Evolutionary conservation across 2,329 filamentous ascomycete genomes (phyloP).

Genomic region (Monilinia aucupariae): DNA sequence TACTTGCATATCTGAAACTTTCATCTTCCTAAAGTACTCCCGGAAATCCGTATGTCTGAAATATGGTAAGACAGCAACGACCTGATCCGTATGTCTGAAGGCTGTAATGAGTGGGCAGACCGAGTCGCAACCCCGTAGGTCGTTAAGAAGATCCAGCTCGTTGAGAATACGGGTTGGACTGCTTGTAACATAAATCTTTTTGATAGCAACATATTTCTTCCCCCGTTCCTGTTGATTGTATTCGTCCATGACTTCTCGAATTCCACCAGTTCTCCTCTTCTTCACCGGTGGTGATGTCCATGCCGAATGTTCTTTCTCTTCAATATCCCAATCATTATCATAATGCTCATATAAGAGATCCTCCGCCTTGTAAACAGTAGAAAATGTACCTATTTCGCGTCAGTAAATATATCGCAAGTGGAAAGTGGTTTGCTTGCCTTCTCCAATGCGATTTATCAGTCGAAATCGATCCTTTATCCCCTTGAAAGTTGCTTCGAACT

Average conservation of each 20-base stretch:
- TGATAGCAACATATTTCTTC: slow-evolving; percentile 86
- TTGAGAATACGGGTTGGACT: slow-evolving; percentile 91
- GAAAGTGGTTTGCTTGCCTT: slow-evolving; percentile 54
- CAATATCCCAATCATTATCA: slow-evolving; percentile 81
- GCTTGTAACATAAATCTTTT: slow-evolving; percentile 99
- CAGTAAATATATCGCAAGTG: slow-evolving; percentile 14
- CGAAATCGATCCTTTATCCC: slow-evolving; percentile 81
- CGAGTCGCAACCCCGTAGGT: slow-evolving; percentile 73
- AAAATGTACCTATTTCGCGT: slow-evolving; percentile 72
- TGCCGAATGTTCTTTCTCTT: slow-evolving; percentile 56
- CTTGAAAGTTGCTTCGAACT: slow-evolving; percentile 73
- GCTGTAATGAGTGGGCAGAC: slow-evolving; percentile 96
- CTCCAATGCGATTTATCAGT: slow-evolving; percentile 92
- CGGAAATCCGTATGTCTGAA: slow-evolving; percentile 95
- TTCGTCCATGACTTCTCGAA: slow-evolving; percentile 25
- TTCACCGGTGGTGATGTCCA: slow-evolving; percentile 67
- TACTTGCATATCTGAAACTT: slow-evolving; percentile 75
- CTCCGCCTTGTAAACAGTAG: slow-evolving; percentile 97
- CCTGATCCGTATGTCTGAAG: slow-evolving; percentile 91
- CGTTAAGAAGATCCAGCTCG: slow-evolving; percentile 87
- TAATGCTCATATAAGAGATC: slow-evolving; percentile 81
- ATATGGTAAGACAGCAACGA: slow-evolving; percentile 90
- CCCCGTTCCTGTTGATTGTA: slow-evolving; percentile 41
- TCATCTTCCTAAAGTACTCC: slow-evolving; percentile 88
- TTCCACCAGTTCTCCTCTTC: slow-evolving; percentile 41